Conservation (phyloP, 2,329 filamentous ascomycete genomes). For the Aspergillus niger region DNA sequence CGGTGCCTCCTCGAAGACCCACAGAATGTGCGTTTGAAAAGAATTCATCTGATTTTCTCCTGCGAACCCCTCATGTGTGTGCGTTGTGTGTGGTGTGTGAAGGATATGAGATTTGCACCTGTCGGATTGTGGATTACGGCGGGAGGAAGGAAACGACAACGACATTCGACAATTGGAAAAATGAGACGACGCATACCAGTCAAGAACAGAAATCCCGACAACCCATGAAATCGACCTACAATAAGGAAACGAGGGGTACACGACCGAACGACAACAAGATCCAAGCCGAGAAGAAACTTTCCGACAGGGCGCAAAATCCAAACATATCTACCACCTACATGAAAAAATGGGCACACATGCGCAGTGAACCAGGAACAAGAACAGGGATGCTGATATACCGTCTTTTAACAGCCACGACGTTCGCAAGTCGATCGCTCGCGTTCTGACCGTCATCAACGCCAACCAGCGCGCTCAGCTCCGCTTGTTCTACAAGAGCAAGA, state of each 20-base stretch:
- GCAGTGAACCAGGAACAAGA: slow-evolving; percentile 6
- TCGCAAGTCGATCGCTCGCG: slow-evolving; percentile 98
- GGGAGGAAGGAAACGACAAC: neutral
- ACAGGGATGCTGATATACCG: slow-evolving; percentile 28
- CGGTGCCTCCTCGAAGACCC: slow-evolving; percentile 92
- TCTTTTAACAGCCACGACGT: slow-evolving; percentile 77
- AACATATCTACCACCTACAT: neutral
- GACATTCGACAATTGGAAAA: neutral
- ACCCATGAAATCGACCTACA: neutral
- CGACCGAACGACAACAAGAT: neutral
- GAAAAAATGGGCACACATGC: neutral
- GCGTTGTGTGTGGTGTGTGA: neutral
- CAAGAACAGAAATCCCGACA: neutral
- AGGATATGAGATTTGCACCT: slow-evolving; percentile 6
- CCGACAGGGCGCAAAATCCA: slow-evolving; percentile 7
- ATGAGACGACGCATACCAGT: neutral
- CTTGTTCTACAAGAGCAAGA: slow-evolving; percentile 99
- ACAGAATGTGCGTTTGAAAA: slow-evolving; percentile 77
- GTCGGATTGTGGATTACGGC: neutral
- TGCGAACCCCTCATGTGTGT: slow-evolving; percentile 13
- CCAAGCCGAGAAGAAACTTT: neutral
- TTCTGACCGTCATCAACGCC: slow-evolving; percentile 99
- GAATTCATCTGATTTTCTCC: slow-evolving; percentile 6
- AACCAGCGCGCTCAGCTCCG: slow-evolving; percentile 98
- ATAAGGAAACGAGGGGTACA: slow-evolving; percentile 5